Evolutionary conservation across 139 green algal genomes (phyloP).

Genomic region (Micractinium conductrix): DNA sequence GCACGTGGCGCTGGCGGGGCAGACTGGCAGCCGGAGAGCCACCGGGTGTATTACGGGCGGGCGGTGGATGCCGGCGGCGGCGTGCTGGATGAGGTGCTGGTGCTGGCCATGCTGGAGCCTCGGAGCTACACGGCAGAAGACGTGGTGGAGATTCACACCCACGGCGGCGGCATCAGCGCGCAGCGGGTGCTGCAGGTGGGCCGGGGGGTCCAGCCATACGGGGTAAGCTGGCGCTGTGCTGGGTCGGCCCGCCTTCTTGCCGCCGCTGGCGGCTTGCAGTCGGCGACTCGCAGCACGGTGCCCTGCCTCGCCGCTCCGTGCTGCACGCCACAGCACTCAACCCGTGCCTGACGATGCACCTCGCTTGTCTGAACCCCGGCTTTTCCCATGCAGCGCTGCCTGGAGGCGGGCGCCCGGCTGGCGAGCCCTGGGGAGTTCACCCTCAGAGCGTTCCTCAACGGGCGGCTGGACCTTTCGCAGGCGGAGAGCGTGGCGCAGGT

Average conservation of each 20-base stretch:
- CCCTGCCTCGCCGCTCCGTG: too few species aligned
- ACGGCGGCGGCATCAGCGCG: conserved; percentile 89
- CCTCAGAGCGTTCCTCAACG: conserved; percentile 96
- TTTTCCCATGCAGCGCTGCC: conserved; percentile 56
- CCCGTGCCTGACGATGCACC: too few species aligned
- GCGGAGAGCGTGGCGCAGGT: conserved; percentile 86
- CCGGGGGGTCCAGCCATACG: neutral
- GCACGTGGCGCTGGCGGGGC: conserved; percentile 14
- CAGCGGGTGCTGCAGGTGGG: conserved; percentile 69
- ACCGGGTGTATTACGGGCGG: conserved; percentile 87
- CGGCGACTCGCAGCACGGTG: too few species aligned
- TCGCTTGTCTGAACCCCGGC: too few species aligned
- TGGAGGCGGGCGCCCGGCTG: conserved; percentile 79
- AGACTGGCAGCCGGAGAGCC: conserved; percentile 66
- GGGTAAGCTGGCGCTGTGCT: too few species aligned
- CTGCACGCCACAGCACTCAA: too few species aligned
- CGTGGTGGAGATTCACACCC: conserved; percentile 95
- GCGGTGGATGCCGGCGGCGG: conserved; percentile 60
- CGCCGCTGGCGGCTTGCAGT: too few species aligned
- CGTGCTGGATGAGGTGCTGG: conserved; percentile 79
- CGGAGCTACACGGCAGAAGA: conserved; percentile 96
- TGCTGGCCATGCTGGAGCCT: conserved; percentile 82
- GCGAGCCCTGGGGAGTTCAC: conserved; percentile 96
- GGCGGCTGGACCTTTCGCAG: conserved; percentile 89
- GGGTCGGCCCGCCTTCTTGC: too few species aligned